Base-by-base conservation (phyloP, 1,139 yeast species). In the Debaryomyces coudertii region DNA sequence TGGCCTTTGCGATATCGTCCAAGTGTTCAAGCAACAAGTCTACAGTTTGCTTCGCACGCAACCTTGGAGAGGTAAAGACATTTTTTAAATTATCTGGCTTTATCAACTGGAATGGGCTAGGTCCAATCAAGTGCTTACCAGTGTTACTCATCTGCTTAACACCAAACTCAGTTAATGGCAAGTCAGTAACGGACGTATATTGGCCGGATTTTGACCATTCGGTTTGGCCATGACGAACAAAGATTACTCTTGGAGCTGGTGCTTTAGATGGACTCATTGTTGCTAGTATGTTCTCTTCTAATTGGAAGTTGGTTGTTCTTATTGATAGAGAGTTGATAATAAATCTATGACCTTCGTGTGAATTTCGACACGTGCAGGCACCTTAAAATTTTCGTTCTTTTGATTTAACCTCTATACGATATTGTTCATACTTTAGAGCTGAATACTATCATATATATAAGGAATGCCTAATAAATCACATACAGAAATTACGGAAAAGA, bases 191-290 rank as follows among this genome's bases (percentile, higher is more conserved):
- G 2, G 97, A 89, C 5, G 98, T 92, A 67, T 89, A 85, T 64
- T 89, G 96, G 27, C 98, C 98, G 4, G 90, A 79, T 60, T 86
- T 83, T 30, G 97, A 90, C 98, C 98, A 92, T 66, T 83, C 96
- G 2, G 98, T 92, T 69, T 92, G 97, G 30, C 95, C 90, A 58
- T 85, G 92, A 57, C 97, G 92, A 43, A 88, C 82, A 56, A 89
- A 82, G 29, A 89, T 80, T 35, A 89, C 83, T 67, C 96, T 77
- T 15, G 96, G 96, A 18, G 89, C 77, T 38, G 73, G 73, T 25
- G 62, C 54, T 45, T 59, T 62, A 6, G 33, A 14, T 11, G 41
- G 34, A 20, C 41, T 38, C 41, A 38, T 38, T 18, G 5, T 28
- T 18, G 9, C 31, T n/a, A 27, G 15, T 23, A 27, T 22, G 18